Base-by-base conservation (phyloP, 1,284 basidiomycete species). In the Irpex sp. region DNA sequence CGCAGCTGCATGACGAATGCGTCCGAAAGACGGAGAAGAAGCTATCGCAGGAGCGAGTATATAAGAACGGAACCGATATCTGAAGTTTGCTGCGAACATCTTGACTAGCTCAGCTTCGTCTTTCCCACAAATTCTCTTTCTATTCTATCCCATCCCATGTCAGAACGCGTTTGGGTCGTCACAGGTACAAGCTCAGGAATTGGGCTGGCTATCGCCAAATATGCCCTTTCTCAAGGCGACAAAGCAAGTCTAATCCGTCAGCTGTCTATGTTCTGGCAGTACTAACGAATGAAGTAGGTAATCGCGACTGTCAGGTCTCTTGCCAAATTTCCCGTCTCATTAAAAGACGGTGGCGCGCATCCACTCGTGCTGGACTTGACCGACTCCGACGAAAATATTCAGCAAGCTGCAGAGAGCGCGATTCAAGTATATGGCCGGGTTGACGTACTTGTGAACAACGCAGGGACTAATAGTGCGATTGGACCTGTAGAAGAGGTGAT, bases 401-500 rank as follows among this genome's bases (percentile, higher is more conserved):
- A 69, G 47, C 54, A 49, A 5, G 69, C 66, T 1, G 68, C 65
- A 0, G 43, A 57, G 2, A 64, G 64, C 33, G 71, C 69, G 8
- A 57, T 70, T 17, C 46, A 64, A 36, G 56, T 70, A 15, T 64
- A 68, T 43, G 66, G 63, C 1, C 59, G 43, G 5, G 56, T 67
- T 21, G 66, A 68, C 37, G 62, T 67, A 1, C 59, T 68, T 15
- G 65, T 68, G n/a, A 74, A 72, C 63, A 75, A 69, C 60, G 73
- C 68, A 6, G 71, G 70, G 49, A 59, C 61, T 8, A 63, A 59
- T 2, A 64, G 65, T 8, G 63, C 70, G 15, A 61, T 65, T n/a
- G 69, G 69, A 8, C 66, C 70, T 3, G 64, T 72, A 1, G 74
- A 76, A 58, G 72, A 74, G 58, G 60, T 76, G 6, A 62, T 67